A percentile compares a stretch with the other conserved stretches of the same genome.
phyloP scores from a whole-genome alignment of 805 yeast species.

The Henningerozyma blattae region DNA sequence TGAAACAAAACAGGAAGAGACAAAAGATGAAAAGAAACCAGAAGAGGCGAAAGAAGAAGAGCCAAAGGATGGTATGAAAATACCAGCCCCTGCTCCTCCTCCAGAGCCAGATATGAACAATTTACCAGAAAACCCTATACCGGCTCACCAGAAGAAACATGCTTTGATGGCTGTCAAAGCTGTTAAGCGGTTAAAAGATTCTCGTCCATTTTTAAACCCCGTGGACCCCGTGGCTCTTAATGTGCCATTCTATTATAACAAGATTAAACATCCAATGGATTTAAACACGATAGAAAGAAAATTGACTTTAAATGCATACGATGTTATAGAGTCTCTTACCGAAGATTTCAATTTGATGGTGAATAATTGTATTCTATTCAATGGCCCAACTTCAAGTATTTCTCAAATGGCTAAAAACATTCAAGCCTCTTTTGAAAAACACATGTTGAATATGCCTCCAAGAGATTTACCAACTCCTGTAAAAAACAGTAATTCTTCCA shows the following conservation, averaged over 20 bases:
- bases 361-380: constrained; percentile 66
- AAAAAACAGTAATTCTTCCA: constrained; percentile 2
- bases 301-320: constrained; percentile 57
- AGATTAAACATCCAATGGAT: constrained; percentile 85
- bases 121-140: constrained; percentile 55
- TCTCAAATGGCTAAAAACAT: constrained; percentile 86
- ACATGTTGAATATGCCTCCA: constrained; percentile 83
- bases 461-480: constrained; percentile 27
- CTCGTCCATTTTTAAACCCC: constrained; percentile 78
- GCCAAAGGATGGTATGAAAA: constrained; percentile 1
- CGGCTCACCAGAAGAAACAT: constrained; percentile 74
- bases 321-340: constrained; percentile 50
- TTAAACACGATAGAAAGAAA: constrained; percentile 81
- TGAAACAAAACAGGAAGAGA: not conserved
- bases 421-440: constrained; percentile 87
- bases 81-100: constrained; percentile 71
- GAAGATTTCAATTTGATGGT: constrained; percentile 82
- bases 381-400: constrained; percentile 73
- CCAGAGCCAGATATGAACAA: constrained; percentile 62
- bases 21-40: not conserved
- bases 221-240: constrained; percentile 83
- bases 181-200: constrained; percentile 82
- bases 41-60: not conserved
- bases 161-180: constrained; percentile 72
- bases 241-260: constrained; percentile 82